Evolutionary conservation across 768 basidiomycete species (phyloP).

Genomic region (Russula dissimulans): DNA sequence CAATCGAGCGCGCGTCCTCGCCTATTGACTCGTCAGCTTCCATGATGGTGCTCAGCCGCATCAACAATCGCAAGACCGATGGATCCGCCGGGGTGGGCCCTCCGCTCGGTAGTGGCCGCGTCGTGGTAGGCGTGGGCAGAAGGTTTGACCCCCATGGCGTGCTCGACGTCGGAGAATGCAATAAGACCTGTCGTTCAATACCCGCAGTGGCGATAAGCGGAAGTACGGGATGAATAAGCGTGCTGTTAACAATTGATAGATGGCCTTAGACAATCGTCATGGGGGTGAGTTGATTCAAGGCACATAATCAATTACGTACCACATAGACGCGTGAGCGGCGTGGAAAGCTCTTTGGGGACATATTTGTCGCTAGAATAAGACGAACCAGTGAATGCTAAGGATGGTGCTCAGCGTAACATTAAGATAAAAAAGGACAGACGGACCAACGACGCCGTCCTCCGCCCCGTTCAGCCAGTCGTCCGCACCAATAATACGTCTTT

Average conservation of each 20-base stretch:
- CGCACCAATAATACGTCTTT: conserved; percentile 37
- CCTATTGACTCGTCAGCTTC: conserved; percentile 26
- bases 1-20: conserved; percentile 44
- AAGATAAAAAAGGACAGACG: neutral
- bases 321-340: conserved; percentile 49
- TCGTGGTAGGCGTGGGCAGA: conserved; percentile 36
- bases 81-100: conserved; percentile 27
- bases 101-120: conserved; percentile 36
- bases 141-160: conserved; percentile 42
- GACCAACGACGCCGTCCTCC: conserved; percentile 33
- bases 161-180: conserved; percentile 56
- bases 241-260: conserved; percentile 67
- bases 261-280: conserved; percentile 39
- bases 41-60: conserved; percentile 21
- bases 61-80: conserved; percentile 31
- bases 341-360: conserved; percentile 53
- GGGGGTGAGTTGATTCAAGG: neutral
- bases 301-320: conserved; percentile 31
- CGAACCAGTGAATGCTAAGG: conserved; percentile 19
- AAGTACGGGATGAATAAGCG: conserved; percentile 61
- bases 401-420: neutral
- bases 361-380: conserved; percentile 32
- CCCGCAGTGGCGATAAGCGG: conserved; percentile 62
- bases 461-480: conserved; percentile 37
- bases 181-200: conserved; percentile 56